Conservation (phyloP, 495 filamentous ascomycete genomes). For the Penicillium arizonense region DNA sequence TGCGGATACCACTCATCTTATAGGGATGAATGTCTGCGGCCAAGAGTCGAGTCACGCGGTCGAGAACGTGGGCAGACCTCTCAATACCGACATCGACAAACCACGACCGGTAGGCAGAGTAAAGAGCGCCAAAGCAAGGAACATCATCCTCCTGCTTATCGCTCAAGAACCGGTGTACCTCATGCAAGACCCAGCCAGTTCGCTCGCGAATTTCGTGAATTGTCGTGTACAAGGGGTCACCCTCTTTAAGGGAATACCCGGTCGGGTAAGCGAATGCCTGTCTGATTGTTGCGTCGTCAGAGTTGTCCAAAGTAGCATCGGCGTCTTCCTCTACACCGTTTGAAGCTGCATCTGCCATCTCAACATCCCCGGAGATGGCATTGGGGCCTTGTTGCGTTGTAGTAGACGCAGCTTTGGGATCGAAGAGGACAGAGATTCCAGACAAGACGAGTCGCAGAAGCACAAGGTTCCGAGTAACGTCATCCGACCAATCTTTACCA, state of each 20-base stretch:
- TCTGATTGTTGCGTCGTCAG: slow-evolving; percentile 79
- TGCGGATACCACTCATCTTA: slow-evolving; percentile 89
- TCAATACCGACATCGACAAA: slow-evolving; percentile 98
- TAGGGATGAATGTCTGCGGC: slow-evolving; percentile 84
- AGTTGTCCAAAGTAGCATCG: slow-evolving; percentile 62
- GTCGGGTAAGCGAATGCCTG: slow-evolving; percentile 81
- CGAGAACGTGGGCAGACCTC: slow-evolving; percentile 87
- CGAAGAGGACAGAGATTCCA: slow-evolving; percentile 84
- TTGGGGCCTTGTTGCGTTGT: slow-evolving; percentile 22
- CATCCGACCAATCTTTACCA: slow-evolving; percentile 98
- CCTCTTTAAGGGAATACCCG: slow-evolving; percentile 73
- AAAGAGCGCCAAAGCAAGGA: slow-evolving; percentile 87
- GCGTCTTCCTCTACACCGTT: slow-evolving; percentile 58
- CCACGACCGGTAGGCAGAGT: slow-evolving; percentile 91
- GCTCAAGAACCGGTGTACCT: slow-evolving; percentile 79
- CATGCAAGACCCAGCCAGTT: slow-evolving; percentile 76
- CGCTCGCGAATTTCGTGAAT: slow-evolving; percentile 79
- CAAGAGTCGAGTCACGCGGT: slow-evolving; percentile 79
- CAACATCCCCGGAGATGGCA: slow-evolving; percentile 33
- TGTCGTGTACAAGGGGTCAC: slow-evolving; percentile 61
- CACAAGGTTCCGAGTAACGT: slow-evolving; percentile 84
- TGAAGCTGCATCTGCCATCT: slow-evolving; percentile 36
- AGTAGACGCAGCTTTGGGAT: slow-evolving; percentile 65
- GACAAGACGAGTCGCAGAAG: slow-evolving; percentile 83
- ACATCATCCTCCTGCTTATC: slow-evolving; percentile 93